Percentiles rank a stretch among this genome's conserved stretches.
Conservation (phyloP, 352 stramenopile genomes). For the Globisporangium acanthophoron region DNA sequence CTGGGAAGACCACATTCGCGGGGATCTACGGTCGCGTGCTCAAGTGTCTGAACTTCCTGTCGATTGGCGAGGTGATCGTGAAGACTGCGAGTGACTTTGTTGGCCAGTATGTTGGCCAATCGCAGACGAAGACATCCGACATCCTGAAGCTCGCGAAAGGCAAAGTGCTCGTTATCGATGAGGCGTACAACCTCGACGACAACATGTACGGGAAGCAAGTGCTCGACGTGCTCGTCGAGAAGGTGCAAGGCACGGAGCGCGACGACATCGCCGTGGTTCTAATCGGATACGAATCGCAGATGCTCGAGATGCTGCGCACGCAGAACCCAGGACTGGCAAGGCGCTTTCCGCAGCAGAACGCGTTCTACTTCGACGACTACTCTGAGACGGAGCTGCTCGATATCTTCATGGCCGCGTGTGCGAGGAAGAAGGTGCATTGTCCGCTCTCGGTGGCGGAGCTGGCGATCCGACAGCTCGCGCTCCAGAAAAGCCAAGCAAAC, state of each 20-base stretch:
- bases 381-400: conserved; percentile 76
- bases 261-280: conserved; percentile 92
- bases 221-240: conserved; percentile 88
- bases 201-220: conserved; percentile 62
- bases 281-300: conserved; percentile 87
- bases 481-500: conserved; percentile 68
- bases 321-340: conserved; percentile 86
- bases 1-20: conserved; percentile 91
- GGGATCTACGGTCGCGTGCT: conserved; percentile 83
- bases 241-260: conserved; percentile 82
- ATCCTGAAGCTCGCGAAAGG: conserved; percentile 80
- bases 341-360: conserved; percentile 84
- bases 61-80: conserved; percentile 84
- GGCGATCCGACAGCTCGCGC: conserved; percentile 51
- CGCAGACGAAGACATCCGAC: conserved; percentile 80
- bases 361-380: conserved; percentile 93
- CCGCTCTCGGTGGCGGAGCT: conserved; percentile 44
- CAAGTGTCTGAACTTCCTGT: conserved; percentile 86
- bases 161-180: conserved; percentile 92
- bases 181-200: conserved; percentile 90
- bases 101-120: conserved; percentile 75
- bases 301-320: conserved; percentile 87
- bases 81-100: conserved; percentile 89
- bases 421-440: conserved; percentile 42
- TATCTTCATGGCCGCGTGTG: conserved; percentile 55